Percentiles rank a stretch among this genome's conserved stretches.
Conservation (phyloP, 225 moss, liverwort and hornwort species). For the Pseudoscleropodium purum region DNA sequence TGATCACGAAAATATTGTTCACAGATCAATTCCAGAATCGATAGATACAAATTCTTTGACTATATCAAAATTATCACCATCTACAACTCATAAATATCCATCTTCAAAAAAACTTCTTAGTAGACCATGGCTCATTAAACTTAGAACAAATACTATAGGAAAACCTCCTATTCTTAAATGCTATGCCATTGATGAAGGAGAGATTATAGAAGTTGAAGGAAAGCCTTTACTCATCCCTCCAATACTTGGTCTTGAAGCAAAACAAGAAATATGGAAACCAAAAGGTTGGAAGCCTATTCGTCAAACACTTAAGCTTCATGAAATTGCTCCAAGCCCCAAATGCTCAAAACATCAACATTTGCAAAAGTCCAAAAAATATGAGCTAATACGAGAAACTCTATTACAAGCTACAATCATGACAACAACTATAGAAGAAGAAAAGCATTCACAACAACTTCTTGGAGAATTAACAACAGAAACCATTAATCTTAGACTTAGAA, state of each 20-base stretch:
- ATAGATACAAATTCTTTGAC: neutral
- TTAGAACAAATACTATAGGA: neutral
- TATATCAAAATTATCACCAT: neutral
- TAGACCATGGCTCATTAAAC: constrained; percentile 35
- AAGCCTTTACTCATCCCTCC: constrained; percentile 29
- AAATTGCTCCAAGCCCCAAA: constrained; percentile 27
- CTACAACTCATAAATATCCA: neutral
- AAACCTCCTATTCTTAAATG: constrained; percentile 34
- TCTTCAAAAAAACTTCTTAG: constrained; percentile 3
- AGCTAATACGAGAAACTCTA: constrained; percentile 28
- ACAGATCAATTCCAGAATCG: neutral
- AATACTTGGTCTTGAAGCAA: neutral
- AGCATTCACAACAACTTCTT: neutral
- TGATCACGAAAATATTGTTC: neutral
- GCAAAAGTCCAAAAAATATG: constrained; percentile 17
- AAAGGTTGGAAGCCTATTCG: constrained; percentile 26
- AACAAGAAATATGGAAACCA: constrained; percentile 22
- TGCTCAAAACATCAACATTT: constrained; percentile 41
- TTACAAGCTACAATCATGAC: constrained; percentile 20
- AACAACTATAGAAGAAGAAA: neutral
- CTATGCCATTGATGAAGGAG: constrained; percentile 23
- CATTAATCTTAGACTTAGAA: neutral
- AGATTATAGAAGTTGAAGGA: constrained; percentile 35
- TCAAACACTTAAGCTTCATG: constrained; percentile 31
- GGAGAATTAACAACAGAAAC: neutral